These are phyloP conservation scores for Floccularia luteovirens DNA, from an alignment of 768 basidiomycete genomes.

Conservation along the genomic window DNA sequence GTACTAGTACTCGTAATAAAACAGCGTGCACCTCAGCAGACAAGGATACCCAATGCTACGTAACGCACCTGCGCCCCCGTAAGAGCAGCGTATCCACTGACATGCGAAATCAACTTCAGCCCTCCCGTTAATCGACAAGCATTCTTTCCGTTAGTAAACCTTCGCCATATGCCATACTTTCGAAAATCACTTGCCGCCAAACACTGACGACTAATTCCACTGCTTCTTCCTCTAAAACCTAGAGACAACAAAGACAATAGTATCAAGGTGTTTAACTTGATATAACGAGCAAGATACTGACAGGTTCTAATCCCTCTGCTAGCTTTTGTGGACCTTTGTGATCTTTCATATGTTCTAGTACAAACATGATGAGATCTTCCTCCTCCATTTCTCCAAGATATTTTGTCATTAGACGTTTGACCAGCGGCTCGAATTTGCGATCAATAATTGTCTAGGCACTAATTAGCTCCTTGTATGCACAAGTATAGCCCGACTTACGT, in stretches of 20 bases:
- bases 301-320: constrained; percentile 86
- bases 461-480: constrained; percentile 6
- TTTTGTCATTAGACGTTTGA: constrained; percentile 76
- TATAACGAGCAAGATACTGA: constrained; percentile 36
- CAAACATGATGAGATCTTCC: constrained; percentile 91
- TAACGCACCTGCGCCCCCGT: constrained; percentile 54
- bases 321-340: constrained; percentile 81
- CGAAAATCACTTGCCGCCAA: constrained; percentile 92
- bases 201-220: constrained; percentile 66
- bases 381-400: constrained; percentile 91
- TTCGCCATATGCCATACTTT: constrained; percentile 90
- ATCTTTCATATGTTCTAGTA: constrained; percentile 87
- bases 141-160: constrained; percentile 82
- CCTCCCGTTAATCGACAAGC: constrained; percentile 55
- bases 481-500: constrained; percentile 45
- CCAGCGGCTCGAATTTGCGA: constrained; percentile 78
- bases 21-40: constrained; percentile 35
- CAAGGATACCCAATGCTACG: constrained; percentile 37
- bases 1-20: constrained; percentile 23
- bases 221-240: constrained; percentile 95
- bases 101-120: neutral
- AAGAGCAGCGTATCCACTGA: constrained; percentile 16
- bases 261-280: neutral
- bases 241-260: constrained; percentile 6
- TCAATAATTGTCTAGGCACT: constrained; percentile 62